phyloP scores from a whole-genome alignment of 305 asterid genomes.

The Ilex paraguariensis region DNA sequence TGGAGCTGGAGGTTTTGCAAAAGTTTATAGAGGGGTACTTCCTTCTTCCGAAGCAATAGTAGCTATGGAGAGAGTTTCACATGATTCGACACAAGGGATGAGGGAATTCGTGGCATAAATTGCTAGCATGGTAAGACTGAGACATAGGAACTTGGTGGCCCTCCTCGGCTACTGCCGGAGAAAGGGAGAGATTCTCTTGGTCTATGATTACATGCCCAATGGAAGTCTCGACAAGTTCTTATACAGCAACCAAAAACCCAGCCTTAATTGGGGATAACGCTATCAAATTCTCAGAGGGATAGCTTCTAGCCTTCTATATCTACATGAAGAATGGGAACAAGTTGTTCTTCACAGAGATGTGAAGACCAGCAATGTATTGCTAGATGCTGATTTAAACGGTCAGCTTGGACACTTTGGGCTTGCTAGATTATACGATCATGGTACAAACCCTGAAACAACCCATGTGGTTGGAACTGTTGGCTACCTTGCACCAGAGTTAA shows the following conservation, averaged over 20 bases:
- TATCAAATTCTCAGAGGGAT: background rate
- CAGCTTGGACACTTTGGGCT: background rate
- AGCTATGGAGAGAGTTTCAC: background rate
- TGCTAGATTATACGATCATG: background rate
- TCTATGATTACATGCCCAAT: slow-evolving; percentile 3
- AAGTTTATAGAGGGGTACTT: slow-evolving; percentile 2
- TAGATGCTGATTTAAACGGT: slow-evolving; percentile 1
- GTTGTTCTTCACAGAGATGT: slow-evolving; percentile 3
- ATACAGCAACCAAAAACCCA: background rate
- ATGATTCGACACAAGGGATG: slow-evolving; percentile 3
- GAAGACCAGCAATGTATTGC: background rate
- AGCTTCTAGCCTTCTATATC: background rate
- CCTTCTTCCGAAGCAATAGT: background rate
- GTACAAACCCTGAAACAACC: background rate
- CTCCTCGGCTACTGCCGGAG: slow-evolving; percentile 4
- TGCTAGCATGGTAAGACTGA: slow-evolving; percentile 5
- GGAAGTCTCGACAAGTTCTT: slow-evolving; percentile 1
- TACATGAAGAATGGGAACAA: slow-evolving; percentile 5
- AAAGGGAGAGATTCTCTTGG: slow-evolving; percentile 1
- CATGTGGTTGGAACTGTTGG: slow-evolving; percentile 5
- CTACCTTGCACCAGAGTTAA: slow-evolving; percentile 1
- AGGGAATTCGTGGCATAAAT: slow-evolving; percentile 2
- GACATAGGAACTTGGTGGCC: slow-evolving; percentile 1
- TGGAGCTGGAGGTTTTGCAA: slow-evolving; percentile 2
- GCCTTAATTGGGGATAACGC: background rate